Evolutionary conservation across 257 asterid species (phyloP).

Genomic region (Penstemon barbatus): DNA sequence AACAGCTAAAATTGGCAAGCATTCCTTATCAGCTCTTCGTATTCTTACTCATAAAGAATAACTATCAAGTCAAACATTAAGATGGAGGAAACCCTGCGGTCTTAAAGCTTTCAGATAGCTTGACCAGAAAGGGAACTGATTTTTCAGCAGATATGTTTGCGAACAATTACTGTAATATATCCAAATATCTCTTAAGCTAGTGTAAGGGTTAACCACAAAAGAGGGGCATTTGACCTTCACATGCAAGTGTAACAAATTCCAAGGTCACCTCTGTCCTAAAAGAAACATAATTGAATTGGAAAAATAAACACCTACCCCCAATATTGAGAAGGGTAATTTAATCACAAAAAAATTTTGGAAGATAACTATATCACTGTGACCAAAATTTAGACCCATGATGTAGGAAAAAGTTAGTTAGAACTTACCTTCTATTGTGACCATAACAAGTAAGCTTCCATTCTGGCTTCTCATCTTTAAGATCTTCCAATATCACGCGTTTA

Average conservation of each 20-base stretch:
- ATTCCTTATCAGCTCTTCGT: no score
- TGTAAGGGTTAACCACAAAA: not conserved
- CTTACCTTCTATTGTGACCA: slow-evolving; percentile 76
- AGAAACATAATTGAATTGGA: no score
- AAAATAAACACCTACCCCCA: no score
- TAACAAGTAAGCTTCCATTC: slow-evolving; percentile 87
- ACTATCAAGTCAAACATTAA: no score
- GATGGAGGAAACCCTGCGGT: no score
- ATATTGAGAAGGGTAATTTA: not conserved
- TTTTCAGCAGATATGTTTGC: no score
- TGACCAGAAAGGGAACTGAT: no score
- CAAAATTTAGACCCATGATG: slow-evolving; percentile 5
- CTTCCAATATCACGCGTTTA: slow-evolving; percentile 65
- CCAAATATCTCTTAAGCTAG: no score
- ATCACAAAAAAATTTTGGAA: not conserved
- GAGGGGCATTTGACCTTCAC: not conserved
- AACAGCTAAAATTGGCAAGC: no score
- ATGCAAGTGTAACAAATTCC: not conserved
- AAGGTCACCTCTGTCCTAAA: not conserved
- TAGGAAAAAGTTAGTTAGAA: slow-evolving; percentile 18
- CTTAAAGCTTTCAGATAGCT: no score
- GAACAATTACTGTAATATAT: no score
- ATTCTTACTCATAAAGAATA: no score
- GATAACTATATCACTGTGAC: not conserved
- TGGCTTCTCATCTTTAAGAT: slow-evolving; percentile 74